These are phyloP conservation scores for Rhododendron ovatum DNA, from an alignment of 148 eudicot species.

Conservation along the genomic window DNA sequence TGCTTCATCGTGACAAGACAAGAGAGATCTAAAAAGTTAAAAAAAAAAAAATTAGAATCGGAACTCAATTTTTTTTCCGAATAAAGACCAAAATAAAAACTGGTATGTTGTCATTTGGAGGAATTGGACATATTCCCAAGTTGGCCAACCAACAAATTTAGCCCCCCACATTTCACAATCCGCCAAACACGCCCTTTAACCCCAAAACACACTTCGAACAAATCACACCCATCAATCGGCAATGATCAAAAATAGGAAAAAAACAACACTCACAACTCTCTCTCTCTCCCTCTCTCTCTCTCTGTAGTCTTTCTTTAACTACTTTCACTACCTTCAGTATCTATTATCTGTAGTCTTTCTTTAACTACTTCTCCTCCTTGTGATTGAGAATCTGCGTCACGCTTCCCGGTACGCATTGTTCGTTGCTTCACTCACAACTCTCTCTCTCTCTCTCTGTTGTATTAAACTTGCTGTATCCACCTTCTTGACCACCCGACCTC, in stretches of 20 bases:
- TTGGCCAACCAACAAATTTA: not conserved
- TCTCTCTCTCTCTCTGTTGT: not conserved
- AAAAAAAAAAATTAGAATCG: no score
- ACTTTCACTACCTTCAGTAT: not conserved
- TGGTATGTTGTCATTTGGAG: no score
- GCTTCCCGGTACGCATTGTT: conserved; percentile 19
- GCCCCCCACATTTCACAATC: not conserved
- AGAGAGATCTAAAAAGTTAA: no score
- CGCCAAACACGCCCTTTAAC: not conserved
- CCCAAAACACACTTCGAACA: not conserved
- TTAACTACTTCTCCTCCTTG: not conserved
- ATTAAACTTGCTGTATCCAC: no score
- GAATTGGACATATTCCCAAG: not conserved
- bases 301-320: not conserved
- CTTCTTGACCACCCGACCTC: not conserved
- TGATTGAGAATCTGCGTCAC: not conserved
- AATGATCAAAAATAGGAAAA: no score
- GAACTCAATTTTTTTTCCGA: no score
- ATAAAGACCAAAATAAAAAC: no score
- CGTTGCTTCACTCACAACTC: conserved; percentile 24
- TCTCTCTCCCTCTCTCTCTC: not conserved
- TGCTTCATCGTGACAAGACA: no score
- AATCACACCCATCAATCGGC: not conserved
- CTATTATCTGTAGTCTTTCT: no score
- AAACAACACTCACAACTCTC: not conserved